Base-by-base conservation (phyloP, 2,329 filamentous ascomycete genomes). In the Fusarium beomiforme region DNA sequence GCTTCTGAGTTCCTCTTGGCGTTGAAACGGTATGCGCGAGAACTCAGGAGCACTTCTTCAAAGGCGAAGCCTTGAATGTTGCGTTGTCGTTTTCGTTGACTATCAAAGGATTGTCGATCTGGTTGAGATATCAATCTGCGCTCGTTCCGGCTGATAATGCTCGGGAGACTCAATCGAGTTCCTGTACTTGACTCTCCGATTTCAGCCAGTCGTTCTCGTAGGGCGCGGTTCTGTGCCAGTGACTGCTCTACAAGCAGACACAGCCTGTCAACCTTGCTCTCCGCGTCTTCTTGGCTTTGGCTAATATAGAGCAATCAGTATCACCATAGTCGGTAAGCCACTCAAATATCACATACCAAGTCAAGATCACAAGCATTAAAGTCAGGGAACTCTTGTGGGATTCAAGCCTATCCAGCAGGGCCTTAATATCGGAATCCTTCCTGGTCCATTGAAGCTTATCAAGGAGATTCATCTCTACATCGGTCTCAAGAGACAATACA, bases 361-460 rank as follows among this genome's bases (percentile, higher is more conserved):
- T 60, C 11, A 68, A 42, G 4, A 68, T 65, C 19, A 41, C 49
- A 16, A 68, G 51, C 61, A 68, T 65, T 3, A 68, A 19, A 5
- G 49, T 55, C 17, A 68, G 41, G 8, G 65, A 65, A 11, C 13
- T 34, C 37, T 68, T 68, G 31, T 68, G 65, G n/a, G 65, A 50
- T 31, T 65, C 60, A 7, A 68, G 60, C n/a, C 60, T 34, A 4
- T 41, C 36, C 16, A 65, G 54, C 3, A 68, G 21, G 7, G 36
- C 47, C 23, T 51, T 51, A 24, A 68, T 68, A 9, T 65, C 61
- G 16, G 42, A 51, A 6, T 60, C 65, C 26, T 60, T 65, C 17
- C 43, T 64, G 16, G 23, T 31, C 60, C 61, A 60, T 16, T 37
- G 54, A 14, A 64, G 3, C 2, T 53, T n/a, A 34, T 63, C 59